A percentile compares a stretch with the other conserved stretches of the same genome.
Conservation (phyloP, 2,329 filamentous ascomycete species). For the Pestalotiopsis sp. region DNA sequence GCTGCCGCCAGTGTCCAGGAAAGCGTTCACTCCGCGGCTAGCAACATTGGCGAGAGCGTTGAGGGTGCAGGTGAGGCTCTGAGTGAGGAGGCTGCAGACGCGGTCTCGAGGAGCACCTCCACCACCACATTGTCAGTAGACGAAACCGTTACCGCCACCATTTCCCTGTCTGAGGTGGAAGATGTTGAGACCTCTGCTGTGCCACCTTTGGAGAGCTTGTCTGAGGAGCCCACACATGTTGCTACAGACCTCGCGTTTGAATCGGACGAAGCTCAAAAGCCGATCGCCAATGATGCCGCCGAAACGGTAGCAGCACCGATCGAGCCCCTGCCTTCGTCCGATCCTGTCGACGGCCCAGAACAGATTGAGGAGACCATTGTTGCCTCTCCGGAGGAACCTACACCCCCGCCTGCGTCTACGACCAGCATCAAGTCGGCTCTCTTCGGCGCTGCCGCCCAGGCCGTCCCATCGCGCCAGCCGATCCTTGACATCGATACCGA, state of each 20-base stretch:
- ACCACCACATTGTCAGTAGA: conserved; percentile 24
- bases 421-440: conserved; percentile 47
- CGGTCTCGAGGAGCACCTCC: conserved; percentile 22
- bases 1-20: conserved; percentile 23
- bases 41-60: conserved; percentile 9
- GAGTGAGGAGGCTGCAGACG: conserved; percentile 34
- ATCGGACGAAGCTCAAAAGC: not conserved
- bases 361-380: conserved; percentile 39
- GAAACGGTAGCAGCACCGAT: conserved; percentile 30
- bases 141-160: conserved; percentile 32
- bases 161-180: conserved; percentile 23
- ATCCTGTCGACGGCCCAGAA: conserved; percentile 27
- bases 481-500: conserved; percentile 47
- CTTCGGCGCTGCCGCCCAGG: conserved; percentile 55
- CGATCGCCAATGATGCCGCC: not conserved
- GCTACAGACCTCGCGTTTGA: conserved; percentile 12
- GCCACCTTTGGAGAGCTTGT: conserved; percentile 24
- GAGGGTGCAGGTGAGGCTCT: conserved; percentile 21
- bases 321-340: conserved; percentile 23
- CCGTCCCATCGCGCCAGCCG: conserved; percentile 48
- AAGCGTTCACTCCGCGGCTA: conserved; percentile 17
- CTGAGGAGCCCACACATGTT: conserved; percentile 24
- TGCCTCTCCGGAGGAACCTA: conserved; percentile 28
- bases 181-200: conserved; percentile 25
- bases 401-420: conserved; percentile 22